phyloP scores from a whole-genome alignment of 768 basidiomycete genomes.

The Lentinus tigrinus region DNA sequence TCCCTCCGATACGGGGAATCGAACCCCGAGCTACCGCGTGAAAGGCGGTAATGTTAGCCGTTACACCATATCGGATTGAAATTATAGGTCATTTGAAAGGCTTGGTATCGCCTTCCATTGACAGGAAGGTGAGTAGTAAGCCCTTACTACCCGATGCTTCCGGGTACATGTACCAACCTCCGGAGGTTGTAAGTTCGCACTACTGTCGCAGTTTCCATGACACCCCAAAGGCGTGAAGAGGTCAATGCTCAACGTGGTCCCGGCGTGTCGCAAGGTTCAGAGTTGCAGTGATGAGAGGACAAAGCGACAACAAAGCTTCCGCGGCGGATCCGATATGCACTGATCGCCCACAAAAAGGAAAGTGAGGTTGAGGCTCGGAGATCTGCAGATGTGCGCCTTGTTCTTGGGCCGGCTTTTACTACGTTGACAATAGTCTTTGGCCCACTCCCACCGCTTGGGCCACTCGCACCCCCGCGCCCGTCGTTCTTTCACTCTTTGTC shows the following conservation, averaged over 20 bases:
- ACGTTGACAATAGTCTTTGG: slow-evolving; percentile 13
- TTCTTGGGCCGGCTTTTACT: slow-evolving; percentile 11
- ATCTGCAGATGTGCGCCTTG: slow-evolving; percentile 16
- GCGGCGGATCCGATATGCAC: not conserved
- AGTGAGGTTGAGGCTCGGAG: slow-evolving; percentile 8
- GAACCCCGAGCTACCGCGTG: slow-evolving; percentile 42
- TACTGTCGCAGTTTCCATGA: too few relatives aligned
- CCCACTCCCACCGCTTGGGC: slow-evolving; percentile 11
- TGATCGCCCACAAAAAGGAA: slow-evolving; percentile 13
- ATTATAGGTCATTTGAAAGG: not conserved
- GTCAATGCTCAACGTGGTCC: not conserved
- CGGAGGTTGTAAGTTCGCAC: too few relatives aligned
- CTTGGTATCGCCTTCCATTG: not conserved
- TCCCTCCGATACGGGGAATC: slow-evolving; percentile 41
- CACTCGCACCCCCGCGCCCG: slow-evolving; percentile 9
- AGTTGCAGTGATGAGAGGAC: not conserved
- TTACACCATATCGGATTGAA: slow-evolving; percentile 36
- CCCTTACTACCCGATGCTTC: too few relatives aligned
- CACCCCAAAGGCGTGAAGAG: too few relatives aligned
- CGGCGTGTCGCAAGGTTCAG: not conserved
- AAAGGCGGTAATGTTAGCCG: slow-evolving; percentile 39
- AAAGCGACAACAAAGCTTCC: slow-evolving; percentile 10
- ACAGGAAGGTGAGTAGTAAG: too few relatives aligned
- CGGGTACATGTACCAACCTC: too few relatives aligned
- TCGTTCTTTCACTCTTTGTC: slow-evolving; percentile 12